Evolutionary conservation across 2,329 filamentous ascomycete species (phyloP).

Genomic region (Metarhizium sp.): DNA sequence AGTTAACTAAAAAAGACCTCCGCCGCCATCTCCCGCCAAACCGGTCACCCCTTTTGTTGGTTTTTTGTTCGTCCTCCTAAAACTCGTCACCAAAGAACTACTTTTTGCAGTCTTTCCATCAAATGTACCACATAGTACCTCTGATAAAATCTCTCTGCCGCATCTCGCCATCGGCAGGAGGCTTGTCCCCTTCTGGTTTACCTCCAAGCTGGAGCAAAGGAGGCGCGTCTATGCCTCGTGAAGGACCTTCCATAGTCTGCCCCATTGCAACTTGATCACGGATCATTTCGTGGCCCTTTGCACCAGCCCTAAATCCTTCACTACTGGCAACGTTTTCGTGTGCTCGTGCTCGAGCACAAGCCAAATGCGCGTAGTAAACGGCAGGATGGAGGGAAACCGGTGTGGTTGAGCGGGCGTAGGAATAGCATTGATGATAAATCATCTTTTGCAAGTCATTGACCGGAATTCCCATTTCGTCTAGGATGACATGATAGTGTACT

Average conservation of each 20-base stretch:
- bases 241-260: constrained; percentile 12
- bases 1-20: constrained; percentile 16
- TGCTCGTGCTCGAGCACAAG: constrained; percentile 66
- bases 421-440: constrained; percentile 92
- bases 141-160: constrained; percentile 26
- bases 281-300: constrained; percentile 33
- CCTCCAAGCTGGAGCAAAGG: constrained; percentile 22
- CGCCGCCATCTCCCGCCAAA: constrained; percentile 25
- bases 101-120: background rate
- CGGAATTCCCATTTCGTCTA: constrained; percentile 65
- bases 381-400: constrained; percentile 84
- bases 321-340: constrained; percentile 52
- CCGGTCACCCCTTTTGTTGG: constrained; percentile 23
- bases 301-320: constrained; percentile 32
- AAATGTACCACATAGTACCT: constrained; percentile 37
- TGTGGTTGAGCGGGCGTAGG: constrained; percentile 85
- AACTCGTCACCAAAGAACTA: background rate
- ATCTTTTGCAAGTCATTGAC: constrained; percentile 70
- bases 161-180: constrained; percentile 18
- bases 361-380: constrained; percentile 92
- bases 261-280: constrained; percentile 31
- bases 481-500: constrained; percentile 82
- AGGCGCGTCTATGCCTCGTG: constrained; percentile 18
- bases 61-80: constrained; percentile 1
- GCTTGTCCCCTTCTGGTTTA: constrained; percentile 9